Evolutionary conservation across 768 basidiomycete species (phyloP), one percentile per base, ranked within the genome.

Genomic region (Suillus bovinus): DNA sequence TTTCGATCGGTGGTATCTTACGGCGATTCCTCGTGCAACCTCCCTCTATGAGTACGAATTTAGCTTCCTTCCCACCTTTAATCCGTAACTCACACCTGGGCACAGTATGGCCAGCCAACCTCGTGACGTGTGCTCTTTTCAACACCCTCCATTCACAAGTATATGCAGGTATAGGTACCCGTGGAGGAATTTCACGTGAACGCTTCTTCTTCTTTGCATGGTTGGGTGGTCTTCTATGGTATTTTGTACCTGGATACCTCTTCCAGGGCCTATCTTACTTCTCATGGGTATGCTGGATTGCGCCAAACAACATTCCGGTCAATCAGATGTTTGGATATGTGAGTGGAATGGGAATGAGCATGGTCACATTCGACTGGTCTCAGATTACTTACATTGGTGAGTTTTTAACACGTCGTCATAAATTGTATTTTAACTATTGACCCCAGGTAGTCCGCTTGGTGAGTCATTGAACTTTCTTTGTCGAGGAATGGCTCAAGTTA

Each of bases 321-420:
- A 93, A 92, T 72, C 86, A 89, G 68, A 74, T 93, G 69, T 93
- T 93, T 65, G 91, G 91, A 38, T 85, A 85, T 62, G 66, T 69
- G 39, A 65, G 57, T 24, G 79, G 80, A 16, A 70, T 88, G 69
- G 86, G 87, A 31, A 90, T 92, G 88, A 86, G 87, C 65, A 69
- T 91, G 63, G 72, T 92, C 68, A 90, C 90, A 36, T 91, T 94
- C 71, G 91, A 93, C 67, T 94, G 91, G 92, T 79, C 86, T 3
- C 87, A 90, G 71, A 85, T 89, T 63, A 63, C 74, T 10, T 79
- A 70, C 61, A 70, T 75, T 8, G 70, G 73, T 55, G 59, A 58
- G 56, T 31, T 16, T 17, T 9, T 10, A 13, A 17, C 5, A 9
- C 29, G 0, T 59, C 14, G 22, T 58, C 34, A 62, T 20, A 1